Evolutionary conservation across 208 protist genomes (phyloP).

Genomic region (Trypanosomatidae sp.): DNA sequence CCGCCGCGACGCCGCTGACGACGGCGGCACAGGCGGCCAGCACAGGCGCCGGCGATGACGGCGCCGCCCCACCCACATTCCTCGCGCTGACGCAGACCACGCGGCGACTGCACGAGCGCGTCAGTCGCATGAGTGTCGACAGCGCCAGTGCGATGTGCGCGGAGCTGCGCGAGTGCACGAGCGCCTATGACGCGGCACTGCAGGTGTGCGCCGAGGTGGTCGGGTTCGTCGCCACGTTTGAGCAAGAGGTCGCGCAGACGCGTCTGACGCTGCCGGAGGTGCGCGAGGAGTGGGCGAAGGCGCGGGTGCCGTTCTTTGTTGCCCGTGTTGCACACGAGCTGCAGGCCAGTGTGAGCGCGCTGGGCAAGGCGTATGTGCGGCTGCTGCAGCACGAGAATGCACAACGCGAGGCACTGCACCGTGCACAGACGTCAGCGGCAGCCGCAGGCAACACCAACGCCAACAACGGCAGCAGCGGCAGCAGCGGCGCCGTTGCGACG

Average conservation of each 20-base stretch:
- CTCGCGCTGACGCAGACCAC: constrained; percentile 16
- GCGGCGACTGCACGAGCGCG: constrained; percentile 9
- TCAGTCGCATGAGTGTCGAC: constrained; percentile 32
- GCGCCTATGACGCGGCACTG: constrained; percentile 16
- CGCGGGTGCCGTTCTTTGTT: constrained; percentile 23
- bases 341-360: constrained; percentile 7
- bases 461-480: too few species aligned
- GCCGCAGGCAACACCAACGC: too few species aligned
- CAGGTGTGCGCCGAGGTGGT: constrained; percentile 16
- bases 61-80: too few species aligned
- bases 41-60: background rate
- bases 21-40: background rate
- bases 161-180: constrained; percentile 15
- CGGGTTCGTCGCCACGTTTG: constrained; percentile 35
- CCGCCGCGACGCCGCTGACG: background rate
- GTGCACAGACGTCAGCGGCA: too few species aligned
- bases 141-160: constrained; percentile 10
- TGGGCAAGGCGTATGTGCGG: constrained; percentile 20
- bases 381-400: constrained; percentile 30
- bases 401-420: constrained; percentile 7
- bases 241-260: constrained; percentile 16
- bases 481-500: too few species aligned
- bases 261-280: constrained; percentile 30
- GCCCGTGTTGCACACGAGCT: constrained; percentile 11
- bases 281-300: constrained; percentile 40